phyloP scores from a whole-genome alignment of 371 early-diverging fungal genomes.

The Neoconidiobolus thromboides region DNA sequence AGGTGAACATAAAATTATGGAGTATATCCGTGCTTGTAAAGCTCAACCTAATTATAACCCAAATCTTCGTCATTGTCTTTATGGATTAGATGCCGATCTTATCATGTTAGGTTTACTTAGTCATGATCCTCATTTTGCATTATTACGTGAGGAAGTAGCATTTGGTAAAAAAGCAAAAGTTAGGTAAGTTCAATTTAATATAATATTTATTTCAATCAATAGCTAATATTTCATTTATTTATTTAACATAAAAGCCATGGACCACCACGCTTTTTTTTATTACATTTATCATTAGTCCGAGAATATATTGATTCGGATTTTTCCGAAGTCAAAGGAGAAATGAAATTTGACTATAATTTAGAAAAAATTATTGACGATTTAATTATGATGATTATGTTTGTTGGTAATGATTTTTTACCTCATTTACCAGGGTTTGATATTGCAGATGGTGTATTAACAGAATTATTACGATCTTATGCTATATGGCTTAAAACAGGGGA shows the following conservation, averaged over 20 bases:
- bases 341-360: slow-evolving; percentile 54
- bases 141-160: slow-evolving; percentile 88
- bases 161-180: not conserved
- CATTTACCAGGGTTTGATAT: slow-evolving; percentile 94
- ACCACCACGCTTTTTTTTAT: slow-evolving; percentile 12
- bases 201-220: not conserved
- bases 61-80: slow-evolving; percentile 81
- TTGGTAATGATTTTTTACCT: slow-evolving; percentile 99
- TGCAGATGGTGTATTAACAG: slow-evolving; percentile 87
- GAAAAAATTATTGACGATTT: slow-evolving; percentile 95
- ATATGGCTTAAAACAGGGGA: slow-evolving; percentile 34
- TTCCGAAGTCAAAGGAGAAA: slow-evolving; percentile 17
- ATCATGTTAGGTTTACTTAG: slow-evolving; percentile 97
- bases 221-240: not conserved
- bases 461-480: slow-evolving; percentile 68
- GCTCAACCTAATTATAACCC: slow-evolving; percentile 53
- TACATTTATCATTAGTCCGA: slow-evolving; percentile 74
- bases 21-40: slow-evolving; percentile 80
- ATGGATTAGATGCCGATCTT: slow-evolving; percentile 97
- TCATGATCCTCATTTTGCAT: slow-evolving; percentile 87
- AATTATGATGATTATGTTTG: slow-evolving; percentile 96
- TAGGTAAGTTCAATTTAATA: not conserved
- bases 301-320: slow-evolving; percentile 61
- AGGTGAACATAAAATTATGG: slow-evolving; percentile 99
- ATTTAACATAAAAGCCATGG: not conserved